These are phyloP conservation scores for Epicoccum nigrum DNA, from an alignment of 2,329 filamentous ascomycete species.

Conservation along the genomic window DNA sequence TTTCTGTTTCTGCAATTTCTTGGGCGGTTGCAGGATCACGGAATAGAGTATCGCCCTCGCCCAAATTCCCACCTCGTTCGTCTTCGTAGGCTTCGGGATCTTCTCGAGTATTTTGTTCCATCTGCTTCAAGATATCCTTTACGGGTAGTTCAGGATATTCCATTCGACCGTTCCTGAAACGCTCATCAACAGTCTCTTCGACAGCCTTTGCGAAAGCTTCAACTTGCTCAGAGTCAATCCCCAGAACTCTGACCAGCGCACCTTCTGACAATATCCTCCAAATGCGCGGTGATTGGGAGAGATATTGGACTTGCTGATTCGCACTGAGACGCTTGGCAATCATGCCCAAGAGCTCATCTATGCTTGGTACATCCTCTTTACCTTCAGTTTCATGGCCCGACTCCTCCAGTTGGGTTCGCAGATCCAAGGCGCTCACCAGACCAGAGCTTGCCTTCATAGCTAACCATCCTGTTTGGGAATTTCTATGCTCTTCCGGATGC, in stretches of 20 bases:
- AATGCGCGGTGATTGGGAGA: neutral
- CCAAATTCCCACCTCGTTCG: too few relatives aligned
- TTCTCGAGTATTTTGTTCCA: neutral
- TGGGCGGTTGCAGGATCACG: neutral
- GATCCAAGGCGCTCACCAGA: neutral
- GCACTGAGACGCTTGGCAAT: neutral
- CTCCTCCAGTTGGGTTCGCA: neutral
- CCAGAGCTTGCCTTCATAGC: neutral
- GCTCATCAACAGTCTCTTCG: neutral
- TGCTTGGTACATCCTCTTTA: neutral
- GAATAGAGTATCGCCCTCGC: neutral
- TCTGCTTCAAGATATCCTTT: neutral
- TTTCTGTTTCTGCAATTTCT: neutral
- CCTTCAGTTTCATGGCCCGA: neutral
- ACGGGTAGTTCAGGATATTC: neutral
- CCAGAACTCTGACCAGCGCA: neutral
- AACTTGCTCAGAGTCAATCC: neutral
- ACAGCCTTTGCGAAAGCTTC: neutral
- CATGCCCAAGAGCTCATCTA: neutral
- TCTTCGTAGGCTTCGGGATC: neutral
- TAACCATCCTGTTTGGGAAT: neutral
- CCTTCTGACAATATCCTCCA: neutral
- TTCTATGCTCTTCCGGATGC: neutral
- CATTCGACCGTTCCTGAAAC: neutral
- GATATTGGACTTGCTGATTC: neutral